Evolutionary conservation across 140 eudicot genomes (phyloP).

Genomic region (Stevia rebaudiana): DNA sequence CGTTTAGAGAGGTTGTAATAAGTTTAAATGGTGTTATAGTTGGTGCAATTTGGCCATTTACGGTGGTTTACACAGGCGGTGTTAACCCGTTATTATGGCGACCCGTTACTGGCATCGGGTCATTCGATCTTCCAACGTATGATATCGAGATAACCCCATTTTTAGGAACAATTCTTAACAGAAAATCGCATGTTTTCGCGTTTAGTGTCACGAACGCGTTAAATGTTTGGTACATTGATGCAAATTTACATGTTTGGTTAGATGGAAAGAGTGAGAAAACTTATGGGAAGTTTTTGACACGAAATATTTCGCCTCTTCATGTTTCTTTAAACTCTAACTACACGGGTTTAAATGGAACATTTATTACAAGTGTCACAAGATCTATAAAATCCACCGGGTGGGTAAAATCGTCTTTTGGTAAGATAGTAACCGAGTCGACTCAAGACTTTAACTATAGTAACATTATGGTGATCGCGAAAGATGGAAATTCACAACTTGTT

Average conservation of each 20-base stretch:
- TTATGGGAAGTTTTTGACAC: constrained; percentile 44
- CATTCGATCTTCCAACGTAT: constrained; percentile 81
- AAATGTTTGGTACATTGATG: constrained; percentile 84
- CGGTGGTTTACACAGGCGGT: constrained; percentile 79
- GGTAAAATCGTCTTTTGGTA: constrained; percentile 71
- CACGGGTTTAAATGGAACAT: constrained; percentile 59
- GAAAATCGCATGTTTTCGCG: constrained; percentile 45
- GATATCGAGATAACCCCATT: constrained; percentile 81
- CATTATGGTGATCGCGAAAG: constrained; percentile 46
- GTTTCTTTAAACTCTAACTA: constrained; percentile 38
- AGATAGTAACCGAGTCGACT: constrained; percentile 49
- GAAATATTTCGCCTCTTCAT: constrained; percentile 27
- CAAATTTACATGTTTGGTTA: constrained; percentile 84
- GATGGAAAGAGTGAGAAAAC: constrained; percentile 49
- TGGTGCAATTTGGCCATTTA: constrained; percentile 84
- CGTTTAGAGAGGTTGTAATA: constrained; percentile 80
- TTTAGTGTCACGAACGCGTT: constrained; percentile 75
- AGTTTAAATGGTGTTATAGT: constrained; percentile 51
- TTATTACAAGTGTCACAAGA: constrained; percentile 39
- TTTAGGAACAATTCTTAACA: constrained; percentile 48
- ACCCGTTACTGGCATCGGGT: constrained; percentile 70
- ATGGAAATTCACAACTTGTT: constrained; percentile 43
- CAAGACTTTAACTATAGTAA: constrained; percentile 48
- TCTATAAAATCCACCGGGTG: constrained; percentile 52
- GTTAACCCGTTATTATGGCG: constrained; percentile 77